Base-by-base conservation (phyloP, 176 grass and related monocot genomes). In the Bothriochloa decipiens region DNA sequence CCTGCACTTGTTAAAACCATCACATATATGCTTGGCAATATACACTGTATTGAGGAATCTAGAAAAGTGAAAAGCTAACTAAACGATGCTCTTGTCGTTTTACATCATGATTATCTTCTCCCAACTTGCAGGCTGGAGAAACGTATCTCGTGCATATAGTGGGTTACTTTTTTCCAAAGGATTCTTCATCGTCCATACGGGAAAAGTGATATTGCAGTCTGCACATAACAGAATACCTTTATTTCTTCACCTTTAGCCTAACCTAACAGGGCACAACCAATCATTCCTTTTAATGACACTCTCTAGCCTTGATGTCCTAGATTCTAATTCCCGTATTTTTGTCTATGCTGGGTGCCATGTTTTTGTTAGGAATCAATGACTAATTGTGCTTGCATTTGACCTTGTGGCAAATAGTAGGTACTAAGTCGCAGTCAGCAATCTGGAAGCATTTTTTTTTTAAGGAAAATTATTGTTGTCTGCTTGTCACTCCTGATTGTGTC, bases 381-480 rank as follows among this genome's bases (percentile, higher is more conserved):
- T 63, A 10, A 27, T 43, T 72, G 14, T 33, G 45, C 20, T 62
- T 62, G 35, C 35, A 26, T 43, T 29, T 72, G 52, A 73, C 53
- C 53, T 83, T 83, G 23, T 83, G 80, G 52, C 17, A 32, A 83
- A 73, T 16, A 46, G n/a, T 82, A 45, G 25, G 36, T 62, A 22
- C n/a, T 20, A 83, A 46, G 36, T 62, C 81, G 22, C 68, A 45
- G 68, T 83, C 25, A 45, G 10, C 36, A 62, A 73, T 47, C 37
- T 63, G 43, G 43, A 33, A 82, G 25, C 23, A 8, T 68, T 68
- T 81, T 68, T 68, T 52, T 40, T 32, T 32, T 32, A 32, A 37
- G 40, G 11, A 11, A 70, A 70, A 57, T 70, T 70, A 53, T 33
- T 47, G 2, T 8, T 23, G 52, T 29, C 4, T 36, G 18, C 25